A percentile compares a stretch with the other conserved stretches of the same genome.
These are phyloP conservation scores for Alternaria ventricosa DNA, from an alignment of 2,329 filamentous ascomycete genomes.

Conservation along the genomic window DNA sequence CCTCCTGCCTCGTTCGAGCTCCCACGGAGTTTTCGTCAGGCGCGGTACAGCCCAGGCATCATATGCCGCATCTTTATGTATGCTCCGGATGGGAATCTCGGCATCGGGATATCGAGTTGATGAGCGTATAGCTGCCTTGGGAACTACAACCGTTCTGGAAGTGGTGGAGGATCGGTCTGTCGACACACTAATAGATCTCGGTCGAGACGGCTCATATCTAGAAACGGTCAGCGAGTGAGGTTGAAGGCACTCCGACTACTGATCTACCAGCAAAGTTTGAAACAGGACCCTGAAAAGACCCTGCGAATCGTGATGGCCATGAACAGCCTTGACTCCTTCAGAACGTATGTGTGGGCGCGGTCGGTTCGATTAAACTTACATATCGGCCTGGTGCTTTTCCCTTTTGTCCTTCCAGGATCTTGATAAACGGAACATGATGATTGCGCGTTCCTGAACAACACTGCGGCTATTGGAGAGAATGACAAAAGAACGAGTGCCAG, in stretches of 20 bases:
- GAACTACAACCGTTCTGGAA: conserved; percentile 4
- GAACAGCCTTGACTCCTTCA: neutral
- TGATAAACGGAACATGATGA: conserved; percentile 10
- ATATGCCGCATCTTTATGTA: neutral
- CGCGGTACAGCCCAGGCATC: conserved; percentile 24
- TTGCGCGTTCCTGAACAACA: neutral
- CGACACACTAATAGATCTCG: neutral
- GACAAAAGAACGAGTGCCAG: neutral
- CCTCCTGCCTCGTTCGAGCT: conserved; percentile 41
- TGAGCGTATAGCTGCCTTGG: conserved; percentile 2
- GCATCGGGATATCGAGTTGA: neutral
- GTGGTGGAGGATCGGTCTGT: conserved; percentile 5
- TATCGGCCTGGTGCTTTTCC: neutral
- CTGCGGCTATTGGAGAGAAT: neutral
- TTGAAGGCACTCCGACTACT: neutral
- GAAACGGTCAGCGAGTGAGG: neutral
- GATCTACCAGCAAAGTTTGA: neutral
- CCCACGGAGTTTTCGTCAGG: conserved; percentile 49
- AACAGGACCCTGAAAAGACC: neutral
- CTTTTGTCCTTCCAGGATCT: conserved; percentile 6
- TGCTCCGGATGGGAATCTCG: neutral
- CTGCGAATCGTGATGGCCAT: neutral
- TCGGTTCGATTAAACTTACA: conserved; percentile 9
- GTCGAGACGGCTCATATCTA: conserved; percentile 18
- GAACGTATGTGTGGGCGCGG: neutral